Conservation (phyloP, 345 rosid genomes). For the Anacardium occidentale region DNA sequence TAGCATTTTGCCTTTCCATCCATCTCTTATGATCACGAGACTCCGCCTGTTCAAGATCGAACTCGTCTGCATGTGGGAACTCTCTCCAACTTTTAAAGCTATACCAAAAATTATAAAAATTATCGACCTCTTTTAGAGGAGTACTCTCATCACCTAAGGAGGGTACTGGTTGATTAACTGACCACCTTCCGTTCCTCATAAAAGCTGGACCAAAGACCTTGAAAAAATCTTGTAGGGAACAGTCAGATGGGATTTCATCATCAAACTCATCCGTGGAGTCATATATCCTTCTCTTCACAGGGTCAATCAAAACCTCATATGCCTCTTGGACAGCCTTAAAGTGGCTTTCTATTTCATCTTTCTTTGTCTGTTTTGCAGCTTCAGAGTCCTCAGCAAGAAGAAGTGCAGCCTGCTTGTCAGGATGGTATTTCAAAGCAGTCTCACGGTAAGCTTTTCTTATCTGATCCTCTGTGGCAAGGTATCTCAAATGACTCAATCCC, state of each 20-base stretch:
- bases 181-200: slow-evolving; percentile 97
- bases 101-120: slow-evolving; percentile 89
- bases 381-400: slow-evolving; percentile 88
- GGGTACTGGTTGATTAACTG: slow-evolving; percentile 75
- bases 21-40: slow-evolving; percentile 97
- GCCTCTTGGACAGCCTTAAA: slow-evolving; percentile 94
- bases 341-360: slow-evolving; percentile 85
- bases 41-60: slow-evolving; percentile 92
- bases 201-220: slow-evolving; percentile 98
- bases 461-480: slow-evolving; percentile 97
- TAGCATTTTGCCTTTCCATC: slow-evolving; percentile 99
- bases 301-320: slow-evolving; percentile 87
- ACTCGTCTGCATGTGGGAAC: slow-evolving; percentile 94
- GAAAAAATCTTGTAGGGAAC: slow-evolving; percentile 85
- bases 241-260: slow-evolving; percentile 87
- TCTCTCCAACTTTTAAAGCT: slow-evolving; percentile 97
- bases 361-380: slow-evolving; percentile 87
- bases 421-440: slow-evolving; percentile 91
- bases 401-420: slow-evolving; percentile 86
- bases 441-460: slow-evolving; percentile 86
- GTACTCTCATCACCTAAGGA: slow-evolving; percentile 72
- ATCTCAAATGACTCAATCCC: slow-evolving; percentile 89
- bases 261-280: slow-evolving; percentile 98
- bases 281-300: slow-evolving; percentile 80
- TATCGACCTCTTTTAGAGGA: slow-evolving; percentile 66